Base-by-base conservation (phyloP, 192 early-diverging fungal species). In the Coemansia sp. region DNA sequence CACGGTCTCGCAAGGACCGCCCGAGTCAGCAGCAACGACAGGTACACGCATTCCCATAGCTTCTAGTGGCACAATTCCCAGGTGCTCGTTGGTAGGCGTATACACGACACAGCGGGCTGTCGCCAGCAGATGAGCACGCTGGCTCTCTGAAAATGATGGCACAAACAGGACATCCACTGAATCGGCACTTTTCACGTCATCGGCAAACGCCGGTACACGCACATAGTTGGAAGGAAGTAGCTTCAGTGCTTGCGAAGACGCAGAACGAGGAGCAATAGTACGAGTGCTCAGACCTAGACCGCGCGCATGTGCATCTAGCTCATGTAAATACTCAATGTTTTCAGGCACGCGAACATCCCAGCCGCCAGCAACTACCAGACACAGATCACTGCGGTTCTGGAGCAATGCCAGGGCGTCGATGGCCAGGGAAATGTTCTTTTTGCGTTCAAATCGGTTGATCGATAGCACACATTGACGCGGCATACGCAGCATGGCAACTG, bases 31-130 rank as follows among this genome's bases (percentile, higher is more conserved):
- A 0, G 95, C 95, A 12, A 98, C 81, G 2, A 96, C 95, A 5
- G 95, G 95, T 11, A 90, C 67, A 26, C 80, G 64, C 50, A 84
- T 83, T 67, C 93, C 93, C 95, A 98, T 96, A 45, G 91, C 91
- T 62, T 98, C 95, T 0, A 98, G 82, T 2, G 95, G 95, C n/a
- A 93, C 92, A 46, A 98, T 98, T 0, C 95, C 95, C 61, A 98
- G 91, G 62, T 98, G 95, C 66, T 98, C 95, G 69, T 91, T 85
- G 10, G 83, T 82, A 11, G 95, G 95, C 26, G 95, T 98, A 70
- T 98, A 98, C 1, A 96, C 58, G 6, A 95, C 72, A 5, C 84
- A 82, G 10, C 60, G 40, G 7, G 92, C 79, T 0, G 57, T 53
- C 1, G 81, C 65, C 11, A 98, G 70, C 18, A 98, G 68, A 47